Evolutionary conservation across 2,329 filamentous ascomycete species (phyloP), one percentile per base, ranked within the genome.

Genomic region (Hypoxylon sp.): DNA sequence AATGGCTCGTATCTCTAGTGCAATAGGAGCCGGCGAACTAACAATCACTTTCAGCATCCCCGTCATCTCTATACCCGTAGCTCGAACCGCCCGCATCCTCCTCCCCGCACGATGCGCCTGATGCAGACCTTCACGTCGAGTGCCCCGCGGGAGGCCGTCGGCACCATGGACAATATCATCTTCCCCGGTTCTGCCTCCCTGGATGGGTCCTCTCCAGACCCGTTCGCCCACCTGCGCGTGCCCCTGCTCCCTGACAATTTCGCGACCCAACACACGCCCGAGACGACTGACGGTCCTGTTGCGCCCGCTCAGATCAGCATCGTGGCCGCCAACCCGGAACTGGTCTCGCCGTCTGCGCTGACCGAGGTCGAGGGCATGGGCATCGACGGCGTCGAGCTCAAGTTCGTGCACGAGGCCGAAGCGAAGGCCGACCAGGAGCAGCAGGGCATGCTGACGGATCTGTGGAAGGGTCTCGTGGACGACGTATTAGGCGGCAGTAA

Each of bases 51-150:
- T 28, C 41, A 76, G 72, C 74, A 74, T 34, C 51, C 73, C 19
- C 74, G 74, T 53, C 70, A 72, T 51, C 69, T 76, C 39, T 72
- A 71, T 53, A 76, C 74, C 24, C 74, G 74, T 46, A 72, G 73
- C 64, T 77, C 81, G 63, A 74, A 74, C 65, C 64, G 72, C 51
- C 69, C 72, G 62, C 61, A 75, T 62, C 77, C 70, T 65, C 80
- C 70, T 68, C 78, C 74, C 72, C 81, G 81, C 68, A 77, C 78
- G 61, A 78, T 84, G 71, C 87, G 86, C 41, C 77, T 89, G 58
- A 89, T 89, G 87, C 87, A 89, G 78, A 85, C 84, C 72, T 89
- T 89, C 79, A 79, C 80, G 70, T 81, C 82, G 20, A 80, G 82
- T 17, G 76, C 80, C 2, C 74, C 82, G 15, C 70, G 75, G 10